Conservation (phyloP, 345 rosid genomes). For the Conringia planisiliqua region DNA sequence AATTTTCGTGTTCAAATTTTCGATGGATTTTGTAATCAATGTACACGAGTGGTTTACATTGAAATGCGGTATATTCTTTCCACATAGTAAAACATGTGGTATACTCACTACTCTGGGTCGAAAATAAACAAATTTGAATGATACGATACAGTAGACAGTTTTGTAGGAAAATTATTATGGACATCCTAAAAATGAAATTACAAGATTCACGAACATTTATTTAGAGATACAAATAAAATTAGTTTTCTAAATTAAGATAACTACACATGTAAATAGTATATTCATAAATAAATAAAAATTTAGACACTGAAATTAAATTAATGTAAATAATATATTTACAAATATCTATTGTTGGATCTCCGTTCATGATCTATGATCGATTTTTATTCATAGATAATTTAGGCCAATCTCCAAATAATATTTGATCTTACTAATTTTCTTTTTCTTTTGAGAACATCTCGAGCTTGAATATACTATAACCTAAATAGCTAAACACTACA, state of each 20-base stretch:
- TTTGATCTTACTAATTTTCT: not conserved
- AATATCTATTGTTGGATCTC: not conserved
- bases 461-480: no score
- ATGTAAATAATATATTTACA: not conserved
- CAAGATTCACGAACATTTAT: not conserved
- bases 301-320: not conserved
- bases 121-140: not conserved
- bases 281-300: not conserved
- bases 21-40: not conserved
- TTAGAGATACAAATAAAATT: not conserved
- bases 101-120: not conserved
- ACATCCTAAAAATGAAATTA: no score
- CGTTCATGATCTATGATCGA: not conserved
- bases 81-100: not conserved
- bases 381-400: not conserved
- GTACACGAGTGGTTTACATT: no score
- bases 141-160: not conserved
- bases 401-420: not conserved
- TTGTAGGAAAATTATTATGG: no score
- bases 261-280: not conserved
- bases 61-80: no score
- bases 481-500: no score
- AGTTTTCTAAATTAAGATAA: not conserved
- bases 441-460: no score
- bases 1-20: not conserved